Base-by-base conservation (phyloP, 2,329 filamentous ascomycete genomes). In the Phyllachora maydis region DNA sequence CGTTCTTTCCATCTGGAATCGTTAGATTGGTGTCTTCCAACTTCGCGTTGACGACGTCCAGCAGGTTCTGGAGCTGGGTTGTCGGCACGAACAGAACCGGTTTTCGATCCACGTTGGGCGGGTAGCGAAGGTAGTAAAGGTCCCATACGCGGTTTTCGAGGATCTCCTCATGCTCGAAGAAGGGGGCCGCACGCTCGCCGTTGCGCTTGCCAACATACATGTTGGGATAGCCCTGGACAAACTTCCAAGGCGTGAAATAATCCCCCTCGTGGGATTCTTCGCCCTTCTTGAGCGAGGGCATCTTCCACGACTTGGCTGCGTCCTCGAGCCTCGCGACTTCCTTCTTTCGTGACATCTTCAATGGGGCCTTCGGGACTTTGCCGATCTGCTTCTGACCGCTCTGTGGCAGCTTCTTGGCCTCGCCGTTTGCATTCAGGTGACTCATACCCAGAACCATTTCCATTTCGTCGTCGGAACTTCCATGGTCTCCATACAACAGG, bases 21-120 rank as follows among this genome's bases (percentile, higher is more conserved):
- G 42, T 43, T 9, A 85, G 50, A n/a, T n/a, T n/a, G 0, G 43
- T 35, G 5, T 55, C 59, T 1, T 45, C 40, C 3, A 73, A 53
- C 20, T 65, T 54, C 1, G 42, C 39, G 38, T 81, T 82, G 41
- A 85, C 65, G 4, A 63, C 52, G 3, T 56, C 38, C 0, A 92
- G 50, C 5, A 88, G 62, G 7, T 50, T 39, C 28, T 67, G 47
- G 17, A 83, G 61, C 40, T 91, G 75, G 2, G 39, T 35, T 2
- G 67, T 65, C 1, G 69, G 64, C 1, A 90, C 61, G 17, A 92
- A 56, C 13, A 85, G 44, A 14, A 74, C 50, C 2, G 70, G 65
- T 23, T 56, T 57, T 15, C 51, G 42, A 9, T 50, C 45, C 6
- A 49, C 33, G 3, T 49, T 42, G 10, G 38, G 32, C 0, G 64